A percentile compares a stretch with the other conserved stretches of the same genome.
Conservation (phyloP, 2,329 filamentous ascomycete species). For the Endoconidiophora polonica region DNA sequence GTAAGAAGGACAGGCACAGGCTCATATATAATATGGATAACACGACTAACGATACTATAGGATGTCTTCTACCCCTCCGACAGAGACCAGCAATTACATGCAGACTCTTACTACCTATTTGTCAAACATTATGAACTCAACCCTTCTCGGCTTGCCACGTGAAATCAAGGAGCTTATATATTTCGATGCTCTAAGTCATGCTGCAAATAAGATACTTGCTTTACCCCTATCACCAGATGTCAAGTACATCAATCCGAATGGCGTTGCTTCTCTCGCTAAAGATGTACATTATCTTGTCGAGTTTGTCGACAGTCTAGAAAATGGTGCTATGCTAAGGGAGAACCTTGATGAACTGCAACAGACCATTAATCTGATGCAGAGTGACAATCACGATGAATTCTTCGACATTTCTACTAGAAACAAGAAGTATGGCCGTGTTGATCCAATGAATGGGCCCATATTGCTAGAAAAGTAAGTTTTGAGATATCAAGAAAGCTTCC, state of each 20-base stretch:
- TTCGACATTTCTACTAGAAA: conserved; percentile 82
- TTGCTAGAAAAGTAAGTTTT: conserved; percentile 70
- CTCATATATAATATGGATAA: background rate
- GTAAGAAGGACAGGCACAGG: conserved; percentile 23
- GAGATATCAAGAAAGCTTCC: background rate
- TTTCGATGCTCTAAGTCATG: conserved; percentile 86
- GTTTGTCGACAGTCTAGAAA: conserved; percentile 77
- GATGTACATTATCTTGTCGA: conserved; percentile 72
- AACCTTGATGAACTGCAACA: conserved; percentile 88
- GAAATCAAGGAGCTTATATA: conserved; percentile 97
- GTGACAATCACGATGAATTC: conserved; percentile 88
- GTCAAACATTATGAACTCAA: conserved; percentile 91
- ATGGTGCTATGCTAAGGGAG: conserved; percentile 67
- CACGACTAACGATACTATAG: conserved; percentile 17
- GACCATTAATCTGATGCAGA: conserved; percentile 74
- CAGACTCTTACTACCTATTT: conserved; percentile 85
- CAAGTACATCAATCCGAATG: conserved; percentile 72
- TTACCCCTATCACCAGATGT: conserved; percentile 66
- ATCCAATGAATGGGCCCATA: conserved; percentile 74
- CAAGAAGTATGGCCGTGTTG: conserved; percentile 85
- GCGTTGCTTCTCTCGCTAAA: conserved; percentile 61
- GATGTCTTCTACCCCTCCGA: conserved; percentile 39
- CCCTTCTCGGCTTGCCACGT: conserved; percentile 76
- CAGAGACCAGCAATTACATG: conserved; percentile 83
- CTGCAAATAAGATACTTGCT: conserved; percentile 66